Base-by-base conservation (phyloP, 1,284 basidiomycete genomes). In the Ustilago vetiveriae region DNA sequence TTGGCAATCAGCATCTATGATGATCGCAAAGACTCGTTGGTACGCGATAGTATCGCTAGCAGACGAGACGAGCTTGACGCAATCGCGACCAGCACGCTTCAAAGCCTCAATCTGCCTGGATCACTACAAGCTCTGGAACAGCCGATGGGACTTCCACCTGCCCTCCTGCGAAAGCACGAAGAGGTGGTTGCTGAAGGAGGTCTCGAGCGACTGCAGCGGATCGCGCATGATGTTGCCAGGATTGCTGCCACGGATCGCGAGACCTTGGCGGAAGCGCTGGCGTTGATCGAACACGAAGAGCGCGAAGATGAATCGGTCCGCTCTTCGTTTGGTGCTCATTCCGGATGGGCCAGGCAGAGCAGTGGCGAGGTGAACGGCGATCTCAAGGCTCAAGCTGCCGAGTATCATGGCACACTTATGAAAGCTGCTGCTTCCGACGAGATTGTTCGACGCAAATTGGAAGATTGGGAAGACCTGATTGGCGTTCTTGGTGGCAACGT, bases 1-100 rank as follows among this genome's bases (percentile, higher is more conserved):
- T 86, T 91, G 48, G 94, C 94, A 3, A 88, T 96, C 65, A 92
- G 92, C 72, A 89, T 98, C 13, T 98, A 96, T 83, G 88, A 90
- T 45, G 90, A 96, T 72, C 85, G 92, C 30, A 92, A 90, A 78
- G 86, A 88, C 46, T 88, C 88, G 30, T 86, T 91, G 42, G 82
- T 97, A 21, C 84, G 89, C 42, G 88, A 90, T 27, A 87, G 88
- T 56, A 85, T 98, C 6, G 83, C 85, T 13, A 86, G 87, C 27
- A 85, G 85, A 42, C 86, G 88, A 9, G 87, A 88, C 60, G 87
- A 89, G 37, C 83, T 93, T 4, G 89, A 93, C 75, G 85, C 87
- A 32, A 81, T 86, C 26, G 52, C 71, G 0, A 37, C 36, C 63
- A 94, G 91, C 57, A 86, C 86, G 0, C 83, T 97, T 4, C 88